A percentile compares a stretch with the other conserved stretches of the same genome.
These are phyloP conservation scores for Lentinula aciculospora DNA, from an alignment of 768 basidiomycete species.

Conservation along the genomic window DNA sequence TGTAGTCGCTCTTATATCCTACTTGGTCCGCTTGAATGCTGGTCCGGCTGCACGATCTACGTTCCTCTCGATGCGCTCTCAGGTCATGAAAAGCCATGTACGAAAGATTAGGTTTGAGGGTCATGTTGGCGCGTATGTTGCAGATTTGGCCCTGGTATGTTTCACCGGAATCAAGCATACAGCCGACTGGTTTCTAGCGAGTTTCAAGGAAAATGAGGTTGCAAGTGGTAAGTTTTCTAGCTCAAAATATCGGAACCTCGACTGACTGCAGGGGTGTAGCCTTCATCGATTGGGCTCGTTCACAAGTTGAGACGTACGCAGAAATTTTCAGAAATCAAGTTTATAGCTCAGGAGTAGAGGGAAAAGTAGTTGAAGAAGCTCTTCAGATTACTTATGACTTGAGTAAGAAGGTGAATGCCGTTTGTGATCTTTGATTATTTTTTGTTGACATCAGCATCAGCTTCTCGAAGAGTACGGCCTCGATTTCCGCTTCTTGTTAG, in stretches of 20 bases:
- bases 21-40: conserved; percentile 71
- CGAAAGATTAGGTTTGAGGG: conserved; percentile 89
- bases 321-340: conserved; percentile 89
- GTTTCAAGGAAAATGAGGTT: conserved; percentile 93
- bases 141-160: conserved; percentile 80
- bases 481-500: conserved; percentile 91
- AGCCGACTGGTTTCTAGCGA: conserved; percentile 95
- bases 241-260: neutral
- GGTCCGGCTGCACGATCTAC: conserved; percentile 75
- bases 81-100: conserved; percentile 71
- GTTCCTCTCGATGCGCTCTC: conserved; percentile 74
- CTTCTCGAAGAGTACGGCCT: conserved; percentile 90
- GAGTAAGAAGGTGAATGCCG: conserved; percentile 68
- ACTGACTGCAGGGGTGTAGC: conserved; percentile 37
- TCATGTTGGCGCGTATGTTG: conserved; percentile 78
- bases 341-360: conserved; percentile 74
- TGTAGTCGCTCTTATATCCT: conserved; percentile 64
- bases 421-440: neutral
- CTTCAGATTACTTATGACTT: conserved; percentile 72
- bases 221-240: conserved; percentile 67
- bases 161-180: conserved; percentile 97
- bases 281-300: conserved; percentile 92
- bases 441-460: conserved; percentile 25
- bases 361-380: conserved; percentile 70
- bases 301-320: conserved; percentile 77